Evolutionary conservation across 768 basidiomycete genomes (phyloP).

Genomic region (Mycena galopus): DNA sequence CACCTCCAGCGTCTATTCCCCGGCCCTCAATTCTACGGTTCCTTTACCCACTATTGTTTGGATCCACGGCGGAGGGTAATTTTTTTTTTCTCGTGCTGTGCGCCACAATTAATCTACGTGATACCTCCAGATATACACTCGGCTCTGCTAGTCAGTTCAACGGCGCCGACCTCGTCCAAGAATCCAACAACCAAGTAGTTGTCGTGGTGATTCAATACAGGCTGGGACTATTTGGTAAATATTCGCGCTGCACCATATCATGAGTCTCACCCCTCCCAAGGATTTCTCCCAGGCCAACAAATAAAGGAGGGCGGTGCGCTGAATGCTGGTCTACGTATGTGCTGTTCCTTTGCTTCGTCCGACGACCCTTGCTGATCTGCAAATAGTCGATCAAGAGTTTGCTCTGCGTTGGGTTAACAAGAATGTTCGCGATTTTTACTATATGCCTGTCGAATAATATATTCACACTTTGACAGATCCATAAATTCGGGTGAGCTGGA

Average conservation of each 20-base stretch:
- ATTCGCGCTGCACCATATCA: too few relatives aligned
- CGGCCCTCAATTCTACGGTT: conserved; percentile 1
- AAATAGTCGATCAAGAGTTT: conserved; percentile 59
- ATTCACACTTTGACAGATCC: conserved; percentile 45
- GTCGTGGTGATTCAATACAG: conserved; percentile 21
- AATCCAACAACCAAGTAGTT: conserved; percentile 30
- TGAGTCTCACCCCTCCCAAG: too few relatives aligned
- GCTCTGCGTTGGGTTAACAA: conserved; percentile 59
- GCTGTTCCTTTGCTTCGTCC: too few relatives aligned
- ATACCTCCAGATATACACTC: background rate
- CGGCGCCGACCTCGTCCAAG: conserved; percentile 30
- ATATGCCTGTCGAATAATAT: background rate
- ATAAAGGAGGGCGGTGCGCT: conserved; percentile 42
- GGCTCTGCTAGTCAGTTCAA: conserved; percentile 25
- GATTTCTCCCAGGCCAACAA: conserved; percentile 44
- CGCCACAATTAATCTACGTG: background rate
- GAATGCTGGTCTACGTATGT: conserved; percentile 45
- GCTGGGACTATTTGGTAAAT: background rate
- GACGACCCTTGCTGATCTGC: background rate
- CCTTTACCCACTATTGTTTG: conserved; percentile 35
- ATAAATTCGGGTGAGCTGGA: conserved; percentile 47
- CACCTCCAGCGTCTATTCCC: conserved; percentile 26
- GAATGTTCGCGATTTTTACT: conserved; percentile 43
- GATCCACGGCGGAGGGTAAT: conserved; percentile 39
- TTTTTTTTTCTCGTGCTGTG: background rate